phyloP scores from a whole-genome alignment of 768 basidiomycete genomes.

The Kwoniella dendrophila region DNA sequence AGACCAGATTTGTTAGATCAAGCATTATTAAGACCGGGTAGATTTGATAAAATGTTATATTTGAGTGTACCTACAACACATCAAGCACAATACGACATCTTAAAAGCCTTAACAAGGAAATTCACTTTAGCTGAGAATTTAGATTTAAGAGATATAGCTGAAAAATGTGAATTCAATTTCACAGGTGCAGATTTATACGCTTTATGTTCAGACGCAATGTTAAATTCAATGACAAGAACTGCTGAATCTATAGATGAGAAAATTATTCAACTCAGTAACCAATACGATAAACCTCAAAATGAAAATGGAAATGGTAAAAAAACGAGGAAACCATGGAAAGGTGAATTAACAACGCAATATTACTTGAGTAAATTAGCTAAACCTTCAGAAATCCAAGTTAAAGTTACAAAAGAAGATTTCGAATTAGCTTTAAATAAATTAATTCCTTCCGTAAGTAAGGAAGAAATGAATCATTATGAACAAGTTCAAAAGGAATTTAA shows the following conservation, averaged over 20 bases:
- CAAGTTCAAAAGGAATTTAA: conserved; percentile 69
- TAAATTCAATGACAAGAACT: conserved; percentile 89
- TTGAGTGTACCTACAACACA: conserved; percentile 88
- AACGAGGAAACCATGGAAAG: not conserved
- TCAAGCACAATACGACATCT: conserved; percentile 78
- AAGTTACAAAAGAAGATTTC: conserved; percentile 79
- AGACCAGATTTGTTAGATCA: conserved; percentile 88
- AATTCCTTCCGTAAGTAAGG: conserved; percentile 64
- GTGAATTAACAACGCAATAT: conserved; percentile 71
- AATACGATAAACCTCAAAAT: not conserved
- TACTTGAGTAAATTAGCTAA: conserved; percentile 81
- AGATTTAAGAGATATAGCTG: conserved; percentile 67
- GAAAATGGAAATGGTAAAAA: not conserved
- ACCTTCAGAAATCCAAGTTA: conserved; percentile 69
- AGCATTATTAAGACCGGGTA: conserved; percentile 82
- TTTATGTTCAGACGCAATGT: conserved; percentile 91
- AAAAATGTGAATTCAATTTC: conserved; percentile 83
- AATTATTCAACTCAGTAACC: conserved; percentile 62
- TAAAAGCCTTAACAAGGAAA: conserved; percentile 87
- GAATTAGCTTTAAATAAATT: conserved; percentile 66
- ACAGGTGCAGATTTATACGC: conserved; percentile 99
- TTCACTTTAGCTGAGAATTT: conserved; percentile 75
- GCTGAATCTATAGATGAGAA: conserved; percentile 75
- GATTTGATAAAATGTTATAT: conserved; percentile 96
- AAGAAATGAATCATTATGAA: conserved; percentile 83